Base-by-base conservation (phyloP, 257 asterid species). In the Solanum chmielewskii region DNA sequence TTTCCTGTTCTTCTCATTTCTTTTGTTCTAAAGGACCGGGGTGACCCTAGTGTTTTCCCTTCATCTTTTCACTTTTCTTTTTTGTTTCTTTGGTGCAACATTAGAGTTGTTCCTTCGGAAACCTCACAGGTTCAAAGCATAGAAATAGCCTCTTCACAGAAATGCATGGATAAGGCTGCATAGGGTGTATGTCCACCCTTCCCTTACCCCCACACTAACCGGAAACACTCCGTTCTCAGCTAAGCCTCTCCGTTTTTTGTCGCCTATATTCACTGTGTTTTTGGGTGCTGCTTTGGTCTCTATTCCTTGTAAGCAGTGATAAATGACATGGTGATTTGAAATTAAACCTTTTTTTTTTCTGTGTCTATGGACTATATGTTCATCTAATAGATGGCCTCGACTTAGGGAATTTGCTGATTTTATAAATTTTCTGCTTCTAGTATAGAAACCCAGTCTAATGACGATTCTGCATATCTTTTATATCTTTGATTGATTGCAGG, bases 401-500 rank as follows among this genome's bases (percentile, higher is more conserved):
- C 69, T 29, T 10, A 11, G 45, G 85, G 33, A 80, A 29, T 47
- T 29, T 47, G 29, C 85, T 18, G 69, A 80, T 49, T 10, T 80
- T 29, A 18, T 80, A 80, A 29, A 4, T 47, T 6, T 49, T 9
- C 69, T 80, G 45, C 11, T 29, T 49, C 62, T 80, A 29, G 64
- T 47, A 31, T 31, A 77, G 85, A 49, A 2, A 18, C 31, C 44
- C 16, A 29, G 3, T 11, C 33, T 39, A 29, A 49, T 80, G 69
- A 47, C 2, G 20, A 80, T 49, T 47, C 29, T 18, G 39, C 7
- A 10, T 80, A 80, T 47, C 68, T 31, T 80, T 76, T 39, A 42
- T 44, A 66, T 74, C 13, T 41, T 87, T 84, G 73, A 41, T 62
- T 80, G 82, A 1, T 78, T 85, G 39, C 90, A 97, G 99, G 97